phyloP scores from a whole-genome alignment of 495 filamentous ascomycete species.

The Hypoxylon intermedium region DNA sequence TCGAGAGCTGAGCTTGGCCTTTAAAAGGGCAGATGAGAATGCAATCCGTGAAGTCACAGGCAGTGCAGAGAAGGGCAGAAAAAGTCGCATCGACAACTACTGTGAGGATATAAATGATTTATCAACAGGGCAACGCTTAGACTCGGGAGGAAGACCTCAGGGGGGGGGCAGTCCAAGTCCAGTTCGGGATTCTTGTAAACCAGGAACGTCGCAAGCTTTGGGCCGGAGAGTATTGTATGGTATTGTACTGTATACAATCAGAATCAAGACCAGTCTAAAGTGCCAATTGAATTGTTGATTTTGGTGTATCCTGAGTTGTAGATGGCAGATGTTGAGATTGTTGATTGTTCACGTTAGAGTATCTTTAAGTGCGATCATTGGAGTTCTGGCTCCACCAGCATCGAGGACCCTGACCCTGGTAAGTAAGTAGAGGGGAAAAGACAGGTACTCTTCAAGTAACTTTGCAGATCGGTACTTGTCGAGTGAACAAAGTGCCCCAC shows the following conservation, averaged over 20 bases:
- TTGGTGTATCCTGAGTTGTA: background rate
- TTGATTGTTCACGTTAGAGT: conserved; percentile 9
- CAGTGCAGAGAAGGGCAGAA: conserved; percentile 16
- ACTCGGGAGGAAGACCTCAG: background rate
- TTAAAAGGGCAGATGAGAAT: conserved; percentile 9
- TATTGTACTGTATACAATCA: too few relatives aligned
- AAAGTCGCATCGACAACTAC: conserved; percentile 31
- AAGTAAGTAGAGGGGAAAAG: conserved; percentile 8
- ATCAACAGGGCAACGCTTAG: background rate
- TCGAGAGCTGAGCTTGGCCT: conserved; percentile 17
- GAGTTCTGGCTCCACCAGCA: conserved; percentile 4
- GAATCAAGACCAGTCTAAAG: background rate
- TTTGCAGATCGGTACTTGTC: background rate
- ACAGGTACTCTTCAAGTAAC: conserved; percentile 6
- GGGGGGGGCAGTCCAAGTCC: background rate
- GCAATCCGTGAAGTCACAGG: conserved; percentile 26
- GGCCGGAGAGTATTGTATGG: background rate
- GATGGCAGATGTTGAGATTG: background rate
- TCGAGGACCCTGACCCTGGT: conserved; percentile 20
- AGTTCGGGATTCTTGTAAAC: background rate
- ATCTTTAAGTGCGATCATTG: background rate
- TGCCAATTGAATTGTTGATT: background rate
- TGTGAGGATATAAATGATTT: conserved; percentile 2
- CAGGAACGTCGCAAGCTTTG: background rate
- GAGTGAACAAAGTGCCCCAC: background rate